Evolutionary conservation across 805 yeast genomes (phyloP), one percentile per base, ranked within the genome.

Genomic region (Monosporozyma aquatica): DNA sequence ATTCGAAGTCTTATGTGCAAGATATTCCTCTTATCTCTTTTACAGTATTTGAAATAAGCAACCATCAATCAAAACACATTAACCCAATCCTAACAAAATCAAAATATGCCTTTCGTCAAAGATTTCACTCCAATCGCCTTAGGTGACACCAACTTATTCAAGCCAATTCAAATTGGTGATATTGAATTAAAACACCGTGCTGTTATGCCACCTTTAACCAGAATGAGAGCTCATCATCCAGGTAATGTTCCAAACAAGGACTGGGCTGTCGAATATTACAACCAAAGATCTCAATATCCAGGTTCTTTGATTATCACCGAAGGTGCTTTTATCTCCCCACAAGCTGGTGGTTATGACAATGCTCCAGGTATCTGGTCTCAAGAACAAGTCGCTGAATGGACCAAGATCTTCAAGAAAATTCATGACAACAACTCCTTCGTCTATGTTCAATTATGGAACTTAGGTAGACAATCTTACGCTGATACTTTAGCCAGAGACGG

Each of bases 261-360:
- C 28, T 65, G 74, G 43, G 64, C 70, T 46, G 54, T 60, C 13
- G 64, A 70, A 45, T 78, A 80, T 57, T 81, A 81, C 53, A 64
- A 55, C 20, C 75, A 76, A 50, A 67, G 84, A 50, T 70, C 85
- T 1, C 53, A 62, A 38, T 59, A 62, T 42, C 72, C 74, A 17
- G 87, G 87, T 15, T 70, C 83, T 14, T 58, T 82, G 46, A 49
- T 80, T 26, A 71, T 77, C 48, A 62, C 80, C 8, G 87, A 81
- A 56, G 86, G 77, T 10, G 70, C 81, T 1, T 68, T 67, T 49
- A 67, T 69, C n/a, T 61, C 76, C 11, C 52, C 61, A 2, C 61
- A 55, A 42, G 58, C 64, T 30, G 73, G 79, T 38, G 65, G 72
- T 17, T 67, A 64, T 44, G 58, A 55, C 11, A 44, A 56, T 25